A percentile compares a stretch with the other conserved stretches of the same genome.
phyloP scores from a whole-genome alignment of 148 eudicot species.

The Polygonum aviculare region DNA sequence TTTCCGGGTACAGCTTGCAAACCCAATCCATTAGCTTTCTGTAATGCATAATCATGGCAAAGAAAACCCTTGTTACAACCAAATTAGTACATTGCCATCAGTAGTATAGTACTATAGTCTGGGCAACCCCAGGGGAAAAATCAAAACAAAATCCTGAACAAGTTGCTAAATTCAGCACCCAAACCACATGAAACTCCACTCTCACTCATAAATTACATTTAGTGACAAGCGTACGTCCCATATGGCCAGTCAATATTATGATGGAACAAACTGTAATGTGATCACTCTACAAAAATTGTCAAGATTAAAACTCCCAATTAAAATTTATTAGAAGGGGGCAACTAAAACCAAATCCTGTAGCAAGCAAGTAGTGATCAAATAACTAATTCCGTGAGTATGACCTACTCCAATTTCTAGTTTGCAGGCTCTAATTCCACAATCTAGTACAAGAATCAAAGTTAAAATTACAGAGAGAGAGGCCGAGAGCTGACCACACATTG shows the following conservation, averaged over 20 bases:
- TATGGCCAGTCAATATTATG: neutral
- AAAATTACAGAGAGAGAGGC: neutral
- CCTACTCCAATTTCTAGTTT: neutral
- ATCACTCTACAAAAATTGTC: neutral
- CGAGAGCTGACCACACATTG: slow-evolving; percentile 71
- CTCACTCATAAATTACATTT: neutral
- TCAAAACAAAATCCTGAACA: neutral
- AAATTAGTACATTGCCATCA: neutral
- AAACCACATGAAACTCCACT: neutral
- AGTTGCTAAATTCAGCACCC: neutral
- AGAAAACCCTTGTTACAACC: neutral
- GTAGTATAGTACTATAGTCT: neutral
- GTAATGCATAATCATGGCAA: slow-evolving; percentile 15
- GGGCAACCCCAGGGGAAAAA: neutral
- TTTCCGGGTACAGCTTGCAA: slow-evolving; percentile 45
- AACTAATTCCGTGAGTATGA: neutral
- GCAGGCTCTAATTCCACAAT: neutral
- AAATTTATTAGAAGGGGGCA: neutral
- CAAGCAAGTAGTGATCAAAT: neutral
- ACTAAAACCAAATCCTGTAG: neutral
- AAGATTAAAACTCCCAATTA: neutral
- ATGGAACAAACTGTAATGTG: neutral
- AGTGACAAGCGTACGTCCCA: neutral
- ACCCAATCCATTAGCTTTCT: slow-evolving; percentile 85
- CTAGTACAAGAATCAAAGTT: neutral